Base-by-base conservation (phyloP, 2,329 filamentous ascomycete genomes). In the Ascochyta koolunga region DNA sequence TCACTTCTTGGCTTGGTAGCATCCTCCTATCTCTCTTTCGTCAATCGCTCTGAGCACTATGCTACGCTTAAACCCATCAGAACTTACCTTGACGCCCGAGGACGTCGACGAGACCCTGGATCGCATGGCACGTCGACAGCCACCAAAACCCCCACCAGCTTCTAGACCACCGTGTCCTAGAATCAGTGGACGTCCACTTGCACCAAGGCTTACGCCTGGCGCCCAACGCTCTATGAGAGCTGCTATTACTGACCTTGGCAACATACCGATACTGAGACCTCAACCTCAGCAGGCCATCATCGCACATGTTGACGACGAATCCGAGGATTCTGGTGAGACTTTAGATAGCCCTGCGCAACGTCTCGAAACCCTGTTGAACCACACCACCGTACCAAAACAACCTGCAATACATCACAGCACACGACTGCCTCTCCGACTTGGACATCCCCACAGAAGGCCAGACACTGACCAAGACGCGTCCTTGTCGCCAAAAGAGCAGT, bases 1-100 rank as follows among this genome's bases (percentile, higher is more conserved):
- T 36, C 33, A 46, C 53, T 59, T 60, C 62, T 65, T 60, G 62
- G 45, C 42, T 54, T 41, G 31, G 13, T 44, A 36, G 36, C 45
- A 57, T 58, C 41, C 36, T 50, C 53, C 50, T 56, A 22, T 52
- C 42, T 32, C 39, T 45, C 46, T 57, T 43, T 54, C 21, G 56
- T 52, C 48, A 27, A 46, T 59, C 37, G 29, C 40, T 31, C 18
- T n/a, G 15, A 41, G 44, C 45, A 49, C 19, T 35, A 76, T 76
- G 73, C 58, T 76, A 54, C 73, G 73, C 39, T 62, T 70, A 18
- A 65, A 65, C 22, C 67, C 71, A 1, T 71, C 73, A 39, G 73
- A 75, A 58, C 70, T 76, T 35, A 67, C 65, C 18, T 45, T 76
- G 60, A 72, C 71, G 8, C 58, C 72, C 8, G 71, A 70, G 6